Percentiles rank a stretch among this genome's conserved stretches.
Evolutionary conservation across 2,329 filamentous ascomycete genomes (phyloP).

Genomic region (Colletotrichum sp.): DNA sequence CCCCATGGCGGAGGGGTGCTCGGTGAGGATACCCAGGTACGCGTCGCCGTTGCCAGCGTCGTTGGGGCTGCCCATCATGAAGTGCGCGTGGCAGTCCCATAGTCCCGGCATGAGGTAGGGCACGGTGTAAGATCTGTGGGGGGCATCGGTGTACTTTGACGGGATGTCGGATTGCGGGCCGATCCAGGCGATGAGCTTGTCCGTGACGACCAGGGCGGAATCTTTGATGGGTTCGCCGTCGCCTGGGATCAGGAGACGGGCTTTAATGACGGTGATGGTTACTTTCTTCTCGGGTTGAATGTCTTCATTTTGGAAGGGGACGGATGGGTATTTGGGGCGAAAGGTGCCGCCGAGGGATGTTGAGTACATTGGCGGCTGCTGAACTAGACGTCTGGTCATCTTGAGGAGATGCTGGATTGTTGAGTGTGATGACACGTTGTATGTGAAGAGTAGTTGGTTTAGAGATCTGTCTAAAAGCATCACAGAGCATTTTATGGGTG

Average conservation of each 20-base stretch:
- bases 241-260: conserved; percentile 51
- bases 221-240: conserved; percentile 44
- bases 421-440: background rate
- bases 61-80: conserved; percentile 35
- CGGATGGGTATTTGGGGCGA: background rate
- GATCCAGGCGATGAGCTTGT: conserved; percentile 42
- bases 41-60: conserved; percentile 23
- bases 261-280: conserved; percentile 26
- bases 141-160: conserved; percentile 28
- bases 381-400: conserved; percentile 6
- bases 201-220: conserved; percentile 42
- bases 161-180: conserved; percentile 35
- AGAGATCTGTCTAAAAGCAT: background rate
- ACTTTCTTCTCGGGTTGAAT: conserved; percentile 26
- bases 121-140: conserved; percentile 36
- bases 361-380: conserved; percentile 27
- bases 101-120: conserved; percentile 55
- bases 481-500: background rate
- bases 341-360: conserved; percentile 32
- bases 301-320: background rate
- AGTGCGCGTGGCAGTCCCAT: conserved; percentile 59
- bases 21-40: conserved; percentile 24
- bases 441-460: background rate
- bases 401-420: background rate
- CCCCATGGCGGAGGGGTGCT: conserved; percentile 37